These are phyloP conservation scores for Neurospora sp. DNA, from an alignment of 495 filamentous ascomycete species.

Conservation along the genomic window DNA sequence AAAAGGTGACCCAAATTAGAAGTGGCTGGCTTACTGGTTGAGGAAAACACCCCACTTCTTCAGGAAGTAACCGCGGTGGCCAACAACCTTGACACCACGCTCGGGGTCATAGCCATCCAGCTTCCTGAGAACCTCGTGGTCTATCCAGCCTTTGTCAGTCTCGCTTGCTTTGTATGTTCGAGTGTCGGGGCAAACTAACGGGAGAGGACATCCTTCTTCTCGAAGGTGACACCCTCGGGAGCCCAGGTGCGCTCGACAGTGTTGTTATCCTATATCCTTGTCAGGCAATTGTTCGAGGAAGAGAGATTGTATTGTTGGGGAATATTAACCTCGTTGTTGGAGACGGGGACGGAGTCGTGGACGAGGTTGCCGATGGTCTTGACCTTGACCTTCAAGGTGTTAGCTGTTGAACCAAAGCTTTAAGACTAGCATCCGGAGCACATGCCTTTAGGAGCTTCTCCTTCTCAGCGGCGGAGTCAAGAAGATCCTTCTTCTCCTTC, in stretches of 20 bases:
- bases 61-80: constrained; percentile 90
- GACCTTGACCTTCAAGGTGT: constrained; percentile 50
- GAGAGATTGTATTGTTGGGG: neutral
- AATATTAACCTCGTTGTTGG: constrained; percentile 63
- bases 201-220: constrained; percentile 41
- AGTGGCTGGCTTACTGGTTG: constrained; percentile 18
- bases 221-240: constrained; percentile 57
- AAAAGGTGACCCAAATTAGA: neutral
- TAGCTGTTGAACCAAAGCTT: neutral
- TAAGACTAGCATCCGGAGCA: neutral
- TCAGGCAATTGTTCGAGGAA: neutral
- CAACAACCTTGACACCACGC: constrained; percentile 87
- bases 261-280: constrained; percentile 58
- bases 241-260: constrained; percentile 64
- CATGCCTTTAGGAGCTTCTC: constrained; percentile 45
- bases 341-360: constrained; percentile 83
- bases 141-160: constrained; percentile 20
- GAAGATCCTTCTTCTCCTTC: constrained; percentile 67
- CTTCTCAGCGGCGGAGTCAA: constrained; percentile 64
- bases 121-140: constrained; percentile 85
- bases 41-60: constrained; percentile 87
- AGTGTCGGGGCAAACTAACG: constrained; percentile 20
- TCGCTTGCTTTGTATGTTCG: constrained; percentile 38
- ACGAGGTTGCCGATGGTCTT: constrained; percentile 88
- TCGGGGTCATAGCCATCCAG: constrained; percentile 91